These are phyloP conservation scores for Blastobotrys indianensis DNA, from an alignment of 1,139 yeast species.

Conservation along the genomic window DNA sequence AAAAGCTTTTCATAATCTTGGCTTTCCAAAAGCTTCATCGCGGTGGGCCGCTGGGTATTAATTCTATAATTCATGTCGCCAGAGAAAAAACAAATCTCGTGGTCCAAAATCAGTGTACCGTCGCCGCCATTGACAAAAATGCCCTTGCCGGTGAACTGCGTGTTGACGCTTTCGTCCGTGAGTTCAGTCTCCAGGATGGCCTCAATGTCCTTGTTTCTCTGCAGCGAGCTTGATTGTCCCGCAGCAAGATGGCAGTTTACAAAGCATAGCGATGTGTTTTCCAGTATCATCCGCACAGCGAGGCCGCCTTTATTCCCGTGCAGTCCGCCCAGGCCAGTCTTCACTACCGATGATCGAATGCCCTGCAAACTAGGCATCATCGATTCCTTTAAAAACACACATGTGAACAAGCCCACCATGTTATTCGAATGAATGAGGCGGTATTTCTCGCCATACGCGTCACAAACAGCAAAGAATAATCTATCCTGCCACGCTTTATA, in stretches of 20 bases:
- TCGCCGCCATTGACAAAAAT: slow-evolving; percentile 46
- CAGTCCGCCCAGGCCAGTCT: slow-evolving; percentile 92
- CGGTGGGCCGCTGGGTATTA: slow-evolving; percentile 60
- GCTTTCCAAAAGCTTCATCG: slow-evolving; percentile 49
- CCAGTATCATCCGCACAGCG: slow-evolving; percentile 73
- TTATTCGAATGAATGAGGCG: slow-evolving; percentile 74
- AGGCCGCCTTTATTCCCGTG: slow-evolving; percentile 96
- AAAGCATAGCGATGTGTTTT: slow-evolving; percentile 69
- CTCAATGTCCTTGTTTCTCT: slow-evolving; percentile 76
- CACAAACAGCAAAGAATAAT: slow-evolving; percentile 21
- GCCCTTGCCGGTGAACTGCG: slow-evolving; percentile 33
- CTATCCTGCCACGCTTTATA: slow-evolving; percentile 38
- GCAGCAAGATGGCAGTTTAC: slow-evolving; percentile 91
- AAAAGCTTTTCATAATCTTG: slow-evolving; percentile 52
- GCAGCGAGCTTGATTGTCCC: slow-evolving; percentile 69
- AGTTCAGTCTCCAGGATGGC: slow-evolving; percentile 57
- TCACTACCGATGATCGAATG: slow-evolving; percentile 73
- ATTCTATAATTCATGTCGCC: slow-evolving; percentile 93
- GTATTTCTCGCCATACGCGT: slow-evolving; percentile 40
- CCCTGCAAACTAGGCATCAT: slow-evolving; percentile 46
- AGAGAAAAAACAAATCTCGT: slow-evolving; percentile 82
- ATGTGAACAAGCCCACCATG: slow-evolving; percentile 75
- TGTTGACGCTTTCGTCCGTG: slow-evolving; percentile 45
- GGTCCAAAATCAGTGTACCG: slow-evolving; percentile 51
- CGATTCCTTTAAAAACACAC: slow-evolving; percentile 58